A percentile compares a stretch with the other conserved stretches of the same genome.
phyloP scores from a whole-genome alignment of 345 rosid genomes.

The Ailanthus altissimus region DNA sequence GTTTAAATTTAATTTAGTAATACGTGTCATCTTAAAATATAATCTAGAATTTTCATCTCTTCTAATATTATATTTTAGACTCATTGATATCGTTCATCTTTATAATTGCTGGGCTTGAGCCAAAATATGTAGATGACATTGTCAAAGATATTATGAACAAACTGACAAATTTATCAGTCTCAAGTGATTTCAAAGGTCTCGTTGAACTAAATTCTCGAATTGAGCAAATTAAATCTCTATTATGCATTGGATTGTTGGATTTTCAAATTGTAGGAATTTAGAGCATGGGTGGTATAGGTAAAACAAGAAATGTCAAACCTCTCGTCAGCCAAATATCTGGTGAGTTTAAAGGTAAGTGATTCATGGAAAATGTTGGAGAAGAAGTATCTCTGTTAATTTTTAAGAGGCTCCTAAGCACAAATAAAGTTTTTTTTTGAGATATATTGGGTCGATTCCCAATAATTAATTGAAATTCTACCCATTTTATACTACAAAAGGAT shows the following conservation, averaged over 20 bases:
- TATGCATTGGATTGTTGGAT: not conserved
- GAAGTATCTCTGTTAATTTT: too few relatives aligned
- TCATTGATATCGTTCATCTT: not conserved
- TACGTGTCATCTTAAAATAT: too few relatives aligned
- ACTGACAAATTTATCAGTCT: not conserved
- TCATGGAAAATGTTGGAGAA: not conserved
- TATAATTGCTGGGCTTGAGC: slow-evolving; percentile 2
- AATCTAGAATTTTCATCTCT: too few relatives aligned
- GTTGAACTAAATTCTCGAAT: not conserved
- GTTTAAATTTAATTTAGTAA: too few relatives aligned
- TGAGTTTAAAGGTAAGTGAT: slow-evolving; percentile 1
- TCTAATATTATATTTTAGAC: too few relatives aligned
- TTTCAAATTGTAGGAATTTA: slow-evolving; percentile 5
- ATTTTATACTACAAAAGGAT: too few relatives aligned
- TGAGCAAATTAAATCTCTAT: not conserved
- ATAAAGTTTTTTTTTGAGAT: too few relatives aligned
- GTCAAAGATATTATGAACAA: not conserved
- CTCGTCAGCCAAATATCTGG: not conserved
- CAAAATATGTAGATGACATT: not conserved
- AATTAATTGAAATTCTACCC: too few relatives aligned
- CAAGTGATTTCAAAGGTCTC: not conserved
- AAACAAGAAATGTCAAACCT: not conserved
- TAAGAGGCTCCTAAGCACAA: too few relatives aligned
- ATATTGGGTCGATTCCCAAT: too few relatives aligned
- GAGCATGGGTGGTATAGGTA: slow-evolving; percentile 8